Conservation (phyloP, 2,329 filamentous ascomycete species). For the Aspergillus aculeatinus region DNA sequence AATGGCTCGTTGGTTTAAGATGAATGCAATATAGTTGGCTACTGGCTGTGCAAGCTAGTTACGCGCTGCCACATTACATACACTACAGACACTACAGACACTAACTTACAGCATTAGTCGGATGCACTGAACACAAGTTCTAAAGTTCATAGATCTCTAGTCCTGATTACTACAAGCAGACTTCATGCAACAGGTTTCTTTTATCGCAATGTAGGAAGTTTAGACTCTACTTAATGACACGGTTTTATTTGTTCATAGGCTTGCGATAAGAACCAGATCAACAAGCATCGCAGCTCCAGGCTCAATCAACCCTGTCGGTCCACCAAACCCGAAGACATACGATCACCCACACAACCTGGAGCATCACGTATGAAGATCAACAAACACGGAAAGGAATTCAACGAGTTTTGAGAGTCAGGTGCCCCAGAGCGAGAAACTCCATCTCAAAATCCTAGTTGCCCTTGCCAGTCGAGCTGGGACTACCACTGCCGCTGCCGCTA, state of each 20-base stretch:
- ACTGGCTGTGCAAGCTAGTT: no score
- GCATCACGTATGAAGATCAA: slow-evolving; percentile 10
- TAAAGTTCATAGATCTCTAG: neutral
- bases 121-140: no score
- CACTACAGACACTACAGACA: no score
- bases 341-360: slow-evolving; percentile 9
- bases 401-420: neutral
- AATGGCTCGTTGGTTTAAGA: neutral
- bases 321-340: slow-evolving; percentile 6
- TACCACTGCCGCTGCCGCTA: slow-evolving; percentile 42
- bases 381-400: slow-evolving; percentile 11
- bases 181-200: neutral
- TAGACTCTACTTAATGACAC: neutral
- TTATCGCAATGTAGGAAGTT: neutral
- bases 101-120: no score
- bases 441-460: slow-evolving; percentile 18
- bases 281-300: neutral
- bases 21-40: no score
- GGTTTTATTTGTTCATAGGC: neutral
- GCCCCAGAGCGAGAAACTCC: neutral
- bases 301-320: neutral
- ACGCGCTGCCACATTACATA: no score
- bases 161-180: neutral
- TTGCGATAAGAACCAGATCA: slow-evolving; percentile 2
- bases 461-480: slow-evolving; percentile 41